These are phyloP conservation scores for Rhynchospora pubera DNA, from an alignment of 176 grass and related monocot species.

Conservation along the genomic window DNA sequence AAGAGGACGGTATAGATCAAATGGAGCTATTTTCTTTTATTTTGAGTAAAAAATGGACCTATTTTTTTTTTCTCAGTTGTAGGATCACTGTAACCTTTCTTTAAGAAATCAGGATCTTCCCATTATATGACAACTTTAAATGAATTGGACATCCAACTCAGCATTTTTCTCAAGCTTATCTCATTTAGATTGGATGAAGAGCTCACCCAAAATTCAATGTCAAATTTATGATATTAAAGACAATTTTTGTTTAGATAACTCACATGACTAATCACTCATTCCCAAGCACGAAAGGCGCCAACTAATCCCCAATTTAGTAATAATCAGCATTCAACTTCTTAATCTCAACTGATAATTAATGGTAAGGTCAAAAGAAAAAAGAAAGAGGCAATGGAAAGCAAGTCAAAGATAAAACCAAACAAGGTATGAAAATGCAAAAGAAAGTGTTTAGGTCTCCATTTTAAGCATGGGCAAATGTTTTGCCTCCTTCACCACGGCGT, in stretches of 20 bases:
- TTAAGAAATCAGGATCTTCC: no score
- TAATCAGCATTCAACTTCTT: slow-evolving; percentile 1
- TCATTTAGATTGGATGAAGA: background rate
- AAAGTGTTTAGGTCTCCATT: background rate
- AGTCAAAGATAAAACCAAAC: background rate
- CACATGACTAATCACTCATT: background rate
- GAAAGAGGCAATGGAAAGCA: background rate
- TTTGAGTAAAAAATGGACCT: no score
- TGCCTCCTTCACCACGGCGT: background rate
- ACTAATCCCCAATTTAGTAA: background rate
- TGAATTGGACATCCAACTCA: no score
- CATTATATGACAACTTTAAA: no score
- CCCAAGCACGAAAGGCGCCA: background rate
- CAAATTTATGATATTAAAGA: background rate
- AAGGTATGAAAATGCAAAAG: background rate
- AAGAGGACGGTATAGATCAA: no score
- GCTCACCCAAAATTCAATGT: background rate
- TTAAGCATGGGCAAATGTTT: background rate
- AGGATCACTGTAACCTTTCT: no score
- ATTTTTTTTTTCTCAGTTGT: no score
- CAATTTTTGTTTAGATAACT: background rate
- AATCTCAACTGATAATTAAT: background rate
- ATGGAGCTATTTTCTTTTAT: no score
- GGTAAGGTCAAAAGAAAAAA: background rate
- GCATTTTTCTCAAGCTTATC: background rate